Conservation (phyloP, 78 protist genomes). For the Dictyostelium firmibasis region DNA sequence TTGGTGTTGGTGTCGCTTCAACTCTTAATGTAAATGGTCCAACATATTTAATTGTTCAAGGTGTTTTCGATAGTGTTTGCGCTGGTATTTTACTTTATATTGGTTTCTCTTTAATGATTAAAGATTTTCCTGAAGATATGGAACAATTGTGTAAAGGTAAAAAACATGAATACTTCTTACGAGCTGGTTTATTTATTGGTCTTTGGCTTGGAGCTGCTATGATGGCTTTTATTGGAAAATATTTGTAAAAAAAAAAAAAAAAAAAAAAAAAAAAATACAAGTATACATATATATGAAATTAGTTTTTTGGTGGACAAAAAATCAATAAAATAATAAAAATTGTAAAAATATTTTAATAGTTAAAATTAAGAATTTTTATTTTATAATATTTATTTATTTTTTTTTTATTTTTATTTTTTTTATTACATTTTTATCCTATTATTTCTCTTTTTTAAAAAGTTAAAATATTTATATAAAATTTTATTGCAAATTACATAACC, state of each 20-base stretch:
- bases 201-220: conserved; percentile 30
- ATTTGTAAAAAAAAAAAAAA: neutral
- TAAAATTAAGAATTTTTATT: too few relatives aligned
- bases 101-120: conserved; percentile 5
- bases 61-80: conserved; percentile 61
- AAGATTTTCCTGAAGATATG: conserved; percentile 54
- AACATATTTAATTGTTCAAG: conserved; percentile 20
- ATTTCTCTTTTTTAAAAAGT: too few relatives aligned
- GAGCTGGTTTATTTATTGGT: conserved; percentile 23
- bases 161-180: neutral
- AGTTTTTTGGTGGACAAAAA: neutral
- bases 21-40: neutral
- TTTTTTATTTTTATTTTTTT: too few relatives aligned
- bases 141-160: conserved; percentile 4
- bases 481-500: neutral
- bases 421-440: too few relatives aligned
- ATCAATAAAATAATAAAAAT: neutral
- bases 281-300: too few relatives aligned
- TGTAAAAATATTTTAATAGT: too few relatives aligned
- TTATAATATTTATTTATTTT: too few relatives aligned
- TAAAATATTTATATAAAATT: too few relatives aligned
- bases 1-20: conserved; percentile 60
- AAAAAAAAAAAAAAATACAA: neutral
- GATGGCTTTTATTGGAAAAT: conserved; percentile 47
- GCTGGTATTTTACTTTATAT: conserved; percentile 75